Conservation (phyloP, 2,329 filamentous ascomycete species). For the Mariannaea sp. region DNA sequence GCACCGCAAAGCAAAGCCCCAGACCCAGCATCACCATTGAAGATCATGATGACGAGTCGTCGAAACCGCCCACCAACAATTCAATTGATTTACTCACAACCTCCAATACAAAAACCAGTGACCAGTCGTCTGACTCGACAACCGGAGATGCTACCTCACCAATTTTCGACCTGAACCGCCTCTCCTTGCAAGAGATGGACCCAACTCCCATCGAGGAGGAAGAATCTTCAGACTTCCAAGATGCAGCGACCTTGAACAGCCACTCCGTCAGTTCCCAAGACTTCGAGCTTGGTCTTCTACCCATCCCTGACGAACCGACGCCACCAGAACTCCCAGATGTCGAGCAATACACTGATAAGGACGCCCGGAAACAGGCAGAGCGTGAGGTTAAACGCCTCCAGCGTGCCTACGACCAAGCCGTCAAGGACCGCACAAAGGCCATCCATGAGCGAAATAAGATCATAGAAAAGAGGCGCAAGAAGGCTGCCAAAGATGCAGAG, state of each 20-base stretch:
- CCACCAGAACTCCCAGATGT: constrained; percentile 56
- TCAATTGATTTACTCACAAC: not conserved
- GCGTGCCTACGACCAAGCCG: constrained; percentile 67
- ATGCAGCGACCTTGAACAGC: constrained; percentile 3
- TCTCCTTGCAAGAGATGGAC: constrained; percentile 45
- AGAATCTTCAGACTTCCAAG: not conserved
- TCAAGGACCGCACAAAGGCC: constrained; percentile 69
- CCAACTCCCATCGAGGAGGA: constrained; percentile 44
- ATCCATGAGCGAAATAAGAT: constrained; percentile 67
- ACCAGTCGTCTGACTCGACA: not conserved
- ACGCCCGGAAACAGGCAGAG: constrained; percentile 69
- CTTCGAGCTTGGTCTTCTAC: constrained; percentile 25
- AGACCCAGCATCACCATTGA: constrained; percentile 29
- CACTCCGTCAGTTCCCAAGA: constrained; percentile 5
- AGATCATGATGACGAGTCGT: constrained; percentile 26
- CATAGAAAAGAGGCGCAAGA: constrained; percentile 56
- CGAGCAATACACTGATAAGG: constrained; percentile 64
- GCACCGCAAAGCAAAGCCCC: constrained; percentile 12
- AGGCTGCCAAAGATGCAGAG: constrained; percentile 47
- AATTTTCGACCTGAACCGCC: constrained; percentile 21
- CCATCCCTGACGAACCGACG: constrained; percentile 56
- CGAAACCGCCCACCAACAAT: constrained; percentile 8
- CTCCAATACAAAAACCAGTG: not conserved
- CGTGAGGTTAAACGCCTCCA: constrained; percentile 67
- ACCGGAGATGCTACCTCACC: constrained; percentile 11